Conservation (phyloP, 2,329 filamentous ascomycete species). For the Colletotrichum endophyticum region DNA sequence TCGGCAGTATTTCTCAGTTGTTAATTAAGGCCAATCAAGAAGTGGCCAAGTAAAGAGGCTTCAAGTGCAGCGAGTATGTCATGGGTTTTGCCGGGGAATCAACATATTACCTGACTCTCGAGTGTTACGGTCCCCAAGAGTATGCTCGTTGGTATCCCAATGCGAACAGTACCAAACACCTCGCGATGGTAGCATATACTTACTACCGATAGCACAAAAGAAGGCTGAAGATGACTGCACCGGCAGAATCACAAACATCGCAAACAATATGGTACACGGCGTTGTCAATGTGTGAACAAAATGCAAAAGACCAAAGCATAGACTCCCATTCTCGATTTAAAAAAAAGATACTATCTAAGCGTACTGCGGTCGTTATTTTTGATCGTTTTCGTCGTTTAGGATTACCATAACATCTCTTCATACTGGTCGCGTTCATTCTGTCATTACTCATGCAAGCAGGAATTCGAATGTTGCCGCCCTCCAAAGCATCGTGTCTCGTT, state of each 20-base stretch:
- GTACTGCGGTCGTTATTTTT: not conserved
- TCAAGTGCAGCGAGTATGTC: not conserved
- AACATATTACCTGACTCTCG: not conserved
- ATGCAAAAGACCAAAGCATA: not conserved
- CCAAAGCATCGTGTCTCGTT: not conserved
- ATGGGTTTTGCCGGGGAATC: not conserved
- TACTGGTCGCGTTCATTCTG: not conserved
- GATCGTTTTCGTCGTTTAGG: not conserved
- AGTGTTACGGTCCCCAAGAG: too few species aligned
- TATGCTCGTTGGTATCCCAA: too few species aligned
- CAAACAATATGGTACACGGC: not conserved
- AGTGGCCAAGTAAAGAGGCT: not conserved
- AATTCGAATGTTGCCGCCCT: not conserved
- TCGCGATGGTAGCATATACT: not conserved
- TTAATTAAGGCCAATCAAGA: not conserved
- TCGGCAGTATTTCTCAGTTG: not conserved
- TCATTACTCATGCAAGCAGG: not conserved
- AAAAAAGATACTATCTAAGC: not conserved
- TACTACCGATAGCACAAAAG: not conserved
- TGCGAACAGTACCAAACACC: not conserved
- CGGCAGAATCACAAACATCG: not conserved
- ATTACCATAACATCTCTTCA: not conserved
- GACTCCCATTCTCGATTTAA: not conserved
- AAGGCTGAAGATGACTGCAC: not conserved
- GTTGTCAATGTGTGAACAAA: not conserved